phyloP scores from a whole-genome alignment of 305 asterid species.

The Fraxinus dipetala region DNA sequence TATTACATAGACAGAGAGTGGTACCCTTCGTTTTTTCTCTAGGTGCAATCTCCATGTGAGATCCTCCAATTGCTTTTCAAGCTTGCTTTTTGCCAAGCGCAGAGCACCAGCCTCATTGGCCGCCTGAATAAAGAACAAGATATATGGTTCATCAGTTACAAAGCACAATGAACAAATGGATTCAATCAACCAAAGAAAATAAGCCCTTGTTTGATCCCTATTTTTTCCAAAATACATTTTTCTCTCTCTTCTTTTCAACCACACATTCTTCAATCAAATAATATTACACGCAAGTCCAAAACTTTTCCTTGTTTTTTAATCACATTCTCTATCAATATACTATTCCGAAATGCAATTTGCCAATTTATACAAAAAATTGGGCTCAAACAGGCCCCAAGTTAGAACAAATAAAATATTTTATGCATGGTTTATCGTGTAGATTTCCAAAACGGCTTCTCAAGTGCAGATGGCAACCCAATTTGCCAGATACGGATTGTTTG shows the following conservation, averaged over 20 bases:
- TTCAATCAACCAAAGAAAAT: background rate
- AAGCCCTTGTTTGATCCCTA: background rate
- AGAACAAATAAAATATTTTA: constrained; percentile 3
- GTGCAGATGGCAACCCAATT: constrained; percentile 14
- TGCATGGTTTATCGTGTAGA: constrained; percentile 5
- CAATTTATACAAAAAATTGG: background rate
- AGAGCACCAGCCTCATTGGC: constrained; percentile 96
- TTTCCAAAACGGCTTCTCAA: constrained; percentile 6
- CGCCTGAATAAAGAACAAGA: constrained; percentile 48
- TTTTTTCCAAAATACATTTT: background rate
- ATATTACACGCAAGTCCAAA: background rate
- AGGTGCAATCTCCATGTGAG: constrained; percentile 92
- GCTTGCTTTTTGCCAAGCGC: constrained; percentile 88
- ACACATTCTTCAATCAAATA: background rate
- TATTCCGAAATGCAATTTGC: background rate
- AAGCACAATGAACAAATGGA: constrained; percentile 3
- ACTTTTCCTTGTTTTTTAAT: background rate
- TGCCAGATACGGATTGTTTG: constrained; percentile 7
- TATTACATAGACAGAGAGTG: constrained; percentile 4
- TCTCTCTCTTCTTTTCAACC: background rate
- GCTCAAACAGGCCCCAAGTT: background rate
- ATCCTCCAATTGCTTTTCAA: constrained; percentile 95
- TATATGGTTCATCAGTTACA: background rate
- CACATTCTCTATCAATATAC: background rate
- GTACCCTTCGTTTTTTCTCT: constrained; percentile 90